Percentiles rank a stretch among this genome's conserved stretches.
These are phyloP conservation scores for Aspergillus flavus DNA, from an alignment of 2,329 filamentous ascomycete genomes.

Conservation along the genomic window DNA sequence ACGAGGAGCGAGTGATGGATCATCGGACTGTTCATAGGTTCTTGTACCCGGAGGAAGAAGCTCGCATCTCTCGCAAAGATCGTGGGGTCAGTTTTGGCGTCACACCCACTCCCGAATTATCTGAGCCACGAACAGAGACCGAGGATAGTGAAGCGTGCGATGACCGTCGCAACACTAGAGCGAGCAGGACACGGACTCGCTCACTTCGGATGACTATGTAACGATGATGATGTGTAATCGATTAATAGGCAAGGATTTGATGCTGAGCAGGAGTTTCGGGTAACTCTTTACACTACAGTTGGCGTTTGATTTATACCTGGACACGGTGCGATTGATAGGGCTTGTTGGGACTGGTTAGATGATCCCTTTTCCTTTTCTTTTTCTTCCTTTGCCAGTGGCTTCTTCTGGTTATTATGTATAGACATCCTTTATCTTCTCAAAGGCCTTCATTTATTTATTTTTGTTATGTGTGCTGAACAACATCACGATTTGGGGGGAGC, in stretches of 20 bases:
- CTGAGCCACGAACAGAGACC: slow-evolving; percentile 42
- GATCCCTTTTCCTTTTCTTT: slow-evolving; percentile 2
- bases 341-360: neutral
- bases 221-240: slow-evolving; percentile 15
- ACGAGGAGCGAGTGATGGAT: slow-evolving; percentile 70
- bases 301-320: slow-evolving; percentile 4
- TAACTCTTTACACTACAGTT: slow-evolving; percentile 3
- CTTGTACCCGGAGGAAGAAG: slow-evolving; percentile 70
- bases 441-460: neutral
- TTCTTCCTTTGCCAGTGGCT: neutral
- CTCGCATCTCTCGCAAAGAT: slow-evolving; percentile 38
- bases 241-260: slow-evolving; percentile 5
- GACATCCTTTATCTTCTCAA: neutral
- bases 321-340: neutral
- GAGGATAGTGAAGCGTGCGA: slow-evolving; percentile 40
- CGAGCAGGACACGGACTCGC: slow-evolving; percentile 35
- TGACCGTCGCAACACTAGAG: slow-evolving; percentile 38
- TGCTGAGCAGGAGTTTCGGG: slow-evolving; percentile 9
- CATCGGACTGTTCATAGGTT: slow-evolving; percentile 88
- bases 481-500: neutral
- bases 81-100: slow-evolving; percentile 40
- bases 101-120: slow-evolving; percentile 42
- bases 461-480: neutral
- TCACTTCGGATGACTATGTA: slow-evolving; percentile 41
- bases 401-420: neutral